phyloP scores from a whole-genome alignment of 805 yeast species.

The Soucietia sequanensis region DNA sequence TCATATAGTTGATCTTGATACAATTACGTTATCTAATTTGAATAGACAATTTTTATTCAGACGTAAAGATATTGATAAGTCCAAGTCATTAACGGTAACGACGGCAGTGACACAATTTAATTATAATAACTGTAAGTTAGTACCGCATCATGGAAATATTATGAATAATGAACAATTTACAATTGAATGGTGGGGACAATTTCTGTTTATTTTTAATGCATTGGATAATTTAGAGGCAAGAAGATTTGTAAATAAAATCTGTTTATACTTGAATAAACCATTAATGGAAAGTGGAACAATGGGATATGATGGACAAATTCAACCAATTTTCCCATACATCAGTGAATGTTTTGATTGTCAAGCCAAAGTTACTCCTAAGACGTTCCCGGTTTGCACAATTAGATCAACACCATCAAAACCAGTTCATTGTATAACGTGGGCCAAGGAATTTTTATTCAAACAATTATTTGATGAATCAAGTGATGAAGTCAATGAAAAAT shows the following conservation, averaged over 20 bases:
- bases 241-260: constrained; percentile 80
- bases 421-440: constrained; percentile 96
- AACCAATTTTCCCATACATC: constrained; percentile 77
- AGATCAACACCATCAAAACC: constrained; percentile 97
- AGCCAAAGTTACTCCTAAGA: constrained; percentile 81
- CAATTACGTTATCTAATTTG: constrained; percentile 87
- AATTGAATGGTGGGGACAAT: constrained; percentile 68
- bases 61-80: constrained; percentile 82
- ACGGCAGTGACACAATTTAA: constrained; percentile 76
- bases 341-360: constrained; percentile 95
- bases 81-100: constrained; percentile 83
- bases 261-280: constrained; percentile 70
- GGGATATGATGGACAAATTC: constrained; percentile 92
- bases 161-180: constrained; percentile 75
- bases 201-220: constrained; percentile 84
- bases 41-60: constrained; percentile 92
- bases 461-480: constrained; percentile 66
- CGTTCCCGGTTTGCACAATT: constrained; percentile 95
- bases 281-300: constrained; percentile 94
- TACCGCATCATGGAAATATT: constrained; percentile 84
- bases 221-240: constrained; percentile 93
- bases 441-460: constrained; percentile 82
- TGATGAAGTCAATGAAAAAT: constrained; percentile 12
- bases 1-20: constrained; percentile 92
- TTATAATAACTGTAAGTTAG: constrained; percentile 55